phyloP scores from a whole-genome alignment of 208 protist genomes.

The Acanthamoeba royreba region DNA sequence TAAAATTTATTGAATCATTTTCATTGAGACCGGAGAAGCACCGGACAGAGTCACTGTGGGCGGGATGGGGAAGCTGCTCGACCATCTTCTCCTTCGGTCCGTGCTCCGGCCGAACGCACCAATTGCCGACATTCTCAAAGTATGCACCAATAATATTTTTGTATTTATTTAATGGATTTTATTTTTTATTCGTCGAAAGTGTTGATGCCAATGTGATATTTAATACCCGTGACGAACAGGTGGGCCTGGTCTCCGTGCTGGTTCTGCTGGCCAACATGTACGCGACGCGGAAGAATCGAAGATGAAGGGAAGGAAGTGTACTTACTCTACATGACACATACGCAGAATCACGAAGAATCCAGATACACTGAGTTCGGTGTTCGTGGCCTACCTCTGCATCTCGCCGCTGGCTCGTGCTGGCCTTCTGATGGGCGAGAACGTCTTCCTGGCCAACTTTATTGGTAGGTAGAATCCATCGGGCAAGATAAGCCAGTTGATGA shows the following conservation, averaged over 20 bases:
- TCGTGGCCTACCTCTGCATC: not conserved
- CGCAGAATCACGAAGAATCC: not conserved
- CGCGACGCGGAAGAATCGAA: not conserved
- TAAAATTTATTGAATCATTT: too few species aligned
- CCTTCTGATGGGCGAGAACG: not conserved
- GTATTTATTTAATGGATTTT: too few species aligned
- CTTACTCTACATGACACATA: not conserved
- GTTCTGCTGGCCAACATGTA: not conserved
- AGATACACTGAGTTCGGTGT: not conserved
- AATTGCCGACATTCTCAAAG: not conserved
- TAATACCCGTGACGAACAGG: not conserved
- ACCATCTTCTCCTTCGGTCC: not conserved
- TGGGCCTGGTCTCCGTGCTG: not conserved
- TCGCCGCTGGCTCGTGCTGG: not conserved
- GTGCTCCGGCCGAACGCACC: not conserved
- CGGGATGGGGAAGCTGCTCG: not conserved
- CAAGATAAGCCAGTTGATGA: too few species aligned
- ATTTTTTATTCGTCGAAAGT: not conserved
- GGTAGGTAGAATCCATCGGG: not conserved
- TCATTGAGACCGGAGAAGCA: too few species aligned
- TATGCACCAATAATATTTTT: not conserved
- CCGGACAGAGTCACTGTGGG: not conserved
- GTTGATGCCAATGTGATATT: too few species aligned
- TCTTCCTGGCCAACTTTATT: not conserved
- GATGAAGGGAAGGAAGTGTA: not conserved